Evolutionary conservation across 2,329 filamentous ascomycete genomes (phyloP).

Genomic region (Biscogniauxia marginata): DNA sequence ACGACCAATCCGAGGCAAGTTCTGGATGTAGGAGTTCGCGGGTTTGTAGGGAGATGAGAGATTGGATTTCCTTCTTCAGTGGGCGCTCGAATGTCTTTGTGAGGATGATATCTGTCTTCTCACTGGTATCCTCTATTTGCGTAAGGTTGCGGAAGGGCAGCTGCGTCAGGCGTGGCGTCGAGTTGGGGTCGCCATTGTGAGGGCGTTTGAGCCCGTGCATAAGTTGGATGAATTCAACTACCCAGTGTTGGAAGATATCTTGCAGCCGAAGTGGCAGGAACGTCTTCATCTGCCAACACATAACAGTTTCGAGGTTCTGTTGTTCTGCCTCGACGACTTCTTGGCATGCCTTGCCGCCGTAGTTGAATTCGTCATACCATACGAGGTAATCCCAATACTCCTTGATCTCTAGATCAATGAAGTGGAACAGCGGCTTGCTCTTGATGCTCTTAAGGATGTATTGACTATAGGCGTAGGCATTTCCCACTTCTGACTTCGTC

Average conservation of each 20-base stretch:
- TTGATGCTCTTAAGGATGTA: constrained; percentile 99
- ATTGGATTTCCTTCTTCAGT: constrained; percentile 81
- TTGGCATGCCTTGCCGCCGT: constrained; percentile 88
- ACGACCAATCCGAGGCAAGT: constrained; percentile 80
- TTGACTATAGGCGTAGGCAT: constrained; percentile 93
- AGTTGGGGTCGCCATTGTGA: constrained; percentile 46
- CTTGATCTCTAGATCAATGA: constrained; percentile 94
- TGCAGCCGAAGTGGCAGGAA: constrained; percentile 83
- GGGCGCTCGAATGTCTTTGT: constrained; percentile 85
- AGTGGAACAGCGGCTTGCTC: constrained; percentile 91
- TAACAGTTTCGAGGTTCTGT: constrained; percentile 83
- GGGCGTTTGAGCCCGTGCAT: constrained; percentile 87
- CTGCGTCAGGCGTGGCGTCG: constrained; percentile 57
- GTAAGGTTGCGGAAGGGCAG: constrained; percentile 52
- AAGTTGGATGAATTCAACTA: constrained; percentile 89
- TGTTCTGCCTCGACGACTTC: constrained; percentile 71
- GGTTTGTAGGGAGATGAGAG: constrained; percentile 80
- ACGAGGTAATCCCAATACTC: constrained; percentile 99
- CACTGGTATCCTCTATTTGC: constrained; percentile 53
- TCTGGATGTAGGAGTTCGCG: constrained; percentile 88
- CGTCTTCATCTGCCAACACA: constrained; percentile 97
- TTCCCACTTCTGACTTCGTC: constrained; percentile 93
- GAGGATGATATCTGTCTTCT: constrained; percentile 65
- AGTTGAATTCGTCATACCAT: constrained; percentile 99
- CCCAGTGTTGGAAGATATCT: constrained; percentile 84